Base-by-base conservation (phyloP, 177 flowering plant species). In the Telopea speciosissima region DNA sequence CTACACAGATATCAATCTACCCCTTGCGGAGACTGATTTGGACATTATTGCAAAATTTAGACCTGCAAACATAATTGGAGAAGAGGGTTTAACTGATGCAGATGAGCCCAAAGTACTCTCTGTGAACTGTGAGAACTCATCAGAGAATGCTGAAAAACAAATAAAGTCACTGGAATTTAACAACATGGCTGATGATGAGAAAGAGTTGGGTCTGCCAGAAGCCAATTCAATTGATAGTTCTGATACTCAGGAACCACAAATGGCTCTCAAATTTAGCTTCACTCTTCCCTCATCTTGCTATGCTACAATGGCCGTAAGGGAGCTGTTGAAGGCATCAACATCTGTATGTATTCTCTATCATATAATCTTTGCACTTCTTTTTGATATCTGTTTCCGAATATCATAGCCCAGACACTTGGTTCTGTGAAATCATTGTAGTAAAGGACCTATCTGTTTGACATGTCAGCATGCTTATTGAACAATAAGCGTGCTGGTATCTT, bases 301-400 rank as follows among this genome's bases (percentile, higher is more conserved):
- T 79, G 99, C 97, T 23, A 94, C 99, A 65, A 92, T 94, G 97
- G 99, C 98, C 69, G 86, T 93, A 73, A 88, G 98, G 81, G 98
- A 93, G 87, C 87, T 93, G 75, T 83, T 92, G 63, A 93, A 92
- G 76, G 81, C 89, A 60, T 93, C 98, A 66, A 92, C 96, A 36
- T 92, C 97, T 24, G 98, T 93, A 85, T 40, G 90, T 71, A 6
- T 8, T 8, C 21, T 59, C 24, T 28, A n/a, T 19, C 3, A 24
- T 40, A 25, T n/a, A 33, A 31, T 13, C 58, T 64, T 69, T 73
- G 24, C 28, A 11, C 3, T 10, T 13, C 33, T 13, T 58, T 64
- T 45, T 12, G 54, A 36, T 5, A 17, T 24, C 13, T 12, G 3
- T 23, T 45, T 63, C 58, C n/a, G 36, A n/a, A 23, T 21, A 45